Base-by-base conservation (phyloP, 78 protist genomes). In the Chrysochromulina parva region DNA sequence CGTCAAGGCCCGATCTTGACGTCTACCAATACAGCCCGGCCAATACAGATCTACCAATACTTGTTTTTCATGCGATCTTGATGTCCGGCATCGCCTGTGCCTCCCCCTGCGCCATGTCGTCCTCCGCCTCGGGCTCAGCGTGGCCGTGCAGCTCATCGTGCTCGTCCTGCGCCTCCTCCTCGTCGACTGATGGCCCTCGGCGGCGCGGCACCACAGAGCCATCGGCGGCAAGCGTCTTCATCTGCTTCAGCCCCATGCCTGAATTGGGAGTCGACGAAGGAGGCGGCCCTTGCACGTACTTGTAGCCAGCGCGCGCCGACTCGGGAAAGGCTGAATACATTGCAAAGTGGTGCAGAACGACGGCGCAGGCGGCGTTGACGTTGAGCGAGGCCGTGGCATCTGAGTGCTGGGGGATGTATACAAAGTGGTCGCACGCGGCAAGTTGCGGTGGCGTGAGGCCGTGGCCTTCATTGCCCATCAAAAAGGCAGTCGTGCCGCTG, bases 391-490 rank as follows among this genome's bases (percentile, higher is more conserved):
- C 90, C 7, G 90, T 88, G 20, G 76, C 80, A 1, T 6, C 50
- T 3, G 69, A 53, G 90, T 88, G 73, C 82, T 88, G 90, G 11
- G 90, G 84, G 58, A 88, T 67, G 82, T 88, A 88, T 17, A 65
- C 60, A 26, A 53, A 69, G 14, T 53, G 50, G 82, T 88, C 90
- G 81, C 90, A 88, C 4, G n/a, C 57, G 14, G 50, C 66, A 3
- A 47, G 17, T 13, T 58, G 59, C 3, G 53, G 1, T 2, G 6
- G 52, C 11, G 24, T 1, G 26, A 88, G n/a, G 26, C 90, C 90
- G 13, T 48, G 84, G 17, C 90, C 90, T 65, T 88, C 90, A n/a
- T 88, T 88, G 65, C 90, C 90, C 16, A 38, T 20, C 58, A 85
- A 38, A 17, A 85, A 78, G 14, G 86, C 86, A 20, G 38, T 22